These are phyloP conservation scores for Filobasidium floriforme DNA, from an alignment of 768 basidiomycete genomes.

Conservation along the genomic window DNA sequence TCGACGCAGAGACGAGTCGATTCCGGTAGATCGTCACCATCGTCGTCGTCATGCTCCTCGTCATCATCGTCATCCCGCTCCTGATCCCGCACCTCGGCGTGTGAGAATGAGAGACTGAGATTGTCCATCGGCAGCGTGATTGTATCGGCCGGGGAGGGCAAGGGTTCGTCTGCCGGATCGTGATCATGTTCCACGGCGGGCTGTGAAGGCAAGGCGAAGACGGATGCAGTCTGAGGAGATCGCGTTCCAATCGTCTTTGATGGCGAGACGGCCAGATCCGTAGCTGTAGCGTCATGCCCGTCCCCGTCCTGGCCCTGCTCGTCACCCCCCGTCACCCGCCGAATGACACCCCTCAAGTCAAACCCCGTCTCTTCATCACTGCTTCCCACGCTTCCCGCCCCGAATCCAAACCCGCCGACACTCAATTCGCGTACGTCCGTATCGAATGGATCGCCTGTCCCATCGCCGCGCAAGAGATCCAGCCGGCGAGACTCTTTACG, in stretches of 20 bases:
- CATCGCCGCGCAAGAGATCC: conserved; percentile 38
- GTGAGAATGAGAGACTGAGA: conserved; percentile 39
- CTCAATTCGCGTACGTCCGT: too few relatives aligned
- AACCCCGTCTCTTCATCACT: neutral
- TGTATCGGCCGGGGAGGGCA: conserved; percentile 27
- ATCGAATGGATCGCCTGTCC: conserved; percentile 12
- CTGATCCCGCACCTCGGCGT: conserved; percentile 21
- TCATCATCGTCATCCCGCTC: neutral
- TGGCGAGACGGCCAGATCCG: conserved; percentile 5
- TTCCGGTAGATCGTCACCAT: neutral
- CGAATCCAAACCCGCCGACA: neutral
- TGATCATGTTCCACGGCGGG: neutral
- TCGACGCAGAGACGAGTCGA: conserved; percentile 41
- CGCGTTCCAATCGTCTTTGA: conserved; percentile 6
- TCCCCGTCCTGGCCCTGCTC: neutral
- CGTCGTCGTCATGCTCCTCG: neutral
- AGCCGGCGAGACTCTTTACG: conserved; percentile 34
- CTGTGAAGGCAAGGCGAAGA: conserved; percentile 7
- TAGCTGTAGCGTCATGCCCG: neutral
- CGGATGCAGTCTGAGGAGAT: conserved; percentile 12
- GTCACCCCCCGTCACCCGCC: neutral
- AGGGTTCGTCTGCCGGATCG: conserved; percentile 18
- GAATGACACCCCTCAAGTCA: conserved; percentile 1
- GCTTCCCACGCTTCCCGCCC: neutral
- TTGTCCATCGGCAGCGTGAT: conserved; percentile 39